These are phyloP conservation scores for Dentipellis sp. DNA, from an alignment of 768 basidiomycete genomes.

Conservation along the genomic window DNA sequence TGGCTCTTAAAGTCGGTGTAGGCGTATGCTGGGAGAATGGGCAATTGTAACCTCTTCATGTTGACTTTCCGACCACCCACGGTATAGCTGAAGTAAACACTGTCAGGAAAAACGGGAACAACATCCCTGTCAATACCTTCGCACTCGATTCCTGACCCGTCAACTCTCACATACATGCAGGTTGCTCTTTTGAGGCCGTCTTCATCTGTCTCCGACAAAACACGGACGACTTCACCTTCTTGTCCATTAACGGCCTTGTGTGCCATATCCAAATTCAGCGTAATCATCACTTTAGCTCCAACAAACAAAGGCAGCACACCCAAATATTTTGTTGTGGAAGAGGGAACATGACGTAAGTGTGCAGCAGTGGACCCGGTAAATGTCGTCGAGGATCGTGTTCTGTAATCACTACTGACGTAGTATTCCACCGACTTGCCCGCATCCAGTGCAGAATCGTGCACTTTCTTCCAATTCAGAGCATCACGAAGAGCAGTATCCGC, in stretches of 20 bases:
- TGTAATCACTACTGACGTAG: neutral
- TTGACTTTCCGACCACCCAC: too few species aligned
- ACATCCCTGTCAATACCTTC: too few species aligned
- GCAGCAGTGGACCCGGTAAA: neutral
- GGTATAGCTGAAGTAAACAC: neutral
- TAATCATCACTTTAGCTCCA: neutral
- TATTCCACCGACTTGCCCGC: neutral
- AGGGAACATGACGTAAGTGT: neutral
- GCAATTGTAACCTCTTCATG: neutral
- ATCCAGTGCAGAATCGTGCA: neutral
- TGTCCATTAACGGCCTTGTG: neutral
- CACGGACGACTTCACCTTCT: too few species aligned
- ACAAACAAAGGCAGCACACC: neutral
- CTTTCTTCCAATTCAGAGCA: neutral
- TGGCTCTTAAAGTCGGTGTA: conserved; percentile 1
- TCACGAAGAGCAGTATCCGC: neutral
- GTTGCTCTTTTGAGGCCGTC: too few species aligned
- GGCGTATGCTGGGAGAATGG: neutral
- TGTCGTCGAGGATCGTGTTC: neutral
- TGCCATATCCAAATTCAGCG: neutral
- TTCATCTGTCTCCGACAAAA: too few species aligned
- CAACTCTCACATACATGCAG: neutral
- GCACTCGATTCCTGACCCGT: neutral
- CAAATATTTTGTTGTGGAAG: neutral
- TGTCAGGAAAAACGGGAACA: neutral